phyloP scores from a whole-genome alignment of 169 alveolate species.

The Plasmodium coatneyi region DNA sequence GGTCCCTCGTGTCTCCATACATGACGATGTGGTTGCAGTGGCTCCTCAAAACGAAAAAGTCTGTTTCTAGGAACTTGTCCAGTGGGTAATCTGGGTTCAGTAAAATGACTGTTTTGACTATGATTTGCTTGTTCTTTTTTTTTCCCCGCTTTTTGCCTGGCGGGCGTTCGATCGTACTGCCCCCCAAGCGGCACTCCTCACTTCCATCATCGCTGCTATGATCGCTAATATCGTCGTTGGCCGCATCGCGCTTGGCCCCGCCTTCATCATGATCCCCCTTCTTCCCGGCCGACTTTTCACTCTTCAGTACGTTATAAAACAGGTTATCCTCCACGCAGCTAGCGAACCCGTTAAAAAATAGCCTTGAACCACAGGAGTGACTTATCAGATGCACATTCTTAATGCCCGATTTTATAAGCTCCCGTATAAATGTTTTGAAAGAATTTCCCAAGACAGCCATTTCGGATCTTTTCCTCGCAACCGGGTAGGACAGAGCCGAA shows the following conservation, averaged over 20 bases:
- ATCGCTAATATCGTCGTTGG: neutral
- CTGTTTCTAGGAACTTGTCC: constrained; percentile 85
- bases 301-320: constrained; percentile 59
- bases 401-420: constrained; percentile 78
- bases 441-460: constrained; percentile 79
- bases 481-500: constrained; percentile 83
- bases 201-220: neutral
- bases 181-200: neutral
- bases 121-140: constrained; percentile 58
- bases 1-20: constrained; percentile 90
- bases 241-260: neutral
- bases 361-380: constrained; percentile 88
- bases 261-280: neutral
- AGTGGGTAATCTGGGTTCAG: constrained; percentile 88
- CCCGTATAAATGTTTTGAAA: constrained; percentile 77
- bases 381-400: constrained; percentile 80
- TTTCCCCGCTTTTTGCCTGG: neutral
- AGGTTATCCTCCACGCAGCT: constrained; percentile 65
- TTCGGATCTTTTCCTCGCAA: constrained; percentile 77
- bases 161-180: neutral
- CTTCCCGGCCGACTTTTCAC: neutral
- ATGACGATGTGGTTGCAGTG: constrained; percentile 89
- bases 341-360: constrained; percentile 83
- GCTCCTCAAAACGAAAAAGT: constrained; percentile 85
- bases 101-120: constrained; percentile 84